These are phyloP conservation scores for Chrysophaeum taylorii DNA, from an alignment of 352 stramenopile genomes.

Conservation along the genomic window DNA sequence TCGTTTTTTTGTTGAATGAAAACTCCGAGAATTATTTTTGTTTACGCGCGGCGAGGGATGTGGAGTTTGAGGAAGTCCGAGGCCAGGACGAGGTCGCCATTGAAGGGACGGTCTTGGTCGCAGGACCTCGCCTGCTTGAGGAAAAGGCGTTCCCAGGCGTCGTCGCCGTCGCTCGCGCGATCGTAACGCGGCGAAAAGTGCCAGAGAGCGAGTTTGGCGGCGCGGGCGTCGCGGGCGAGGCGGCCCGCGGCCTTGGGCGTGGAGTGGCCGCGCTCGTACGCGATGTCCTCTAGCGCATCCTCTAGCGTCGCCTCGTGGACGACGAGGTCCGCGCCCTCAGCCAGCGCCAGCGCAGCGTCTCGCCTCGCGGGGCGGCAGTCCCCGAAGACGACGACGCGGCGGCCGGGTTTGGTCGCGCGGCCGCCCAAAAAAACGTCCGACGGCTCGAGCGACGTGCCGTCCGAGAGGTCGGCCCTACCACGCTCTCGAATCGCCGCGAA, in stretches of 20 bases:
- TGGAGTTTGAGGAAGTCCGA: neutral
- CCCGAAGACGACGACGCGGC: neutral
- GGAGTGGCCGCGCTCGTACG: neutral
- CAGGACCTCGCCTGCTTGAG: neutral
- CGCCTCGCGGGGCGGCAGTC: neutral
- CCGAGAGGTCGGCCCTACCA: neutral
- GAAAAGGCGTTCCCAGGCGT: too few relatives aligned
- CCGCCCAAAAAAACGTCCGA: neutral
- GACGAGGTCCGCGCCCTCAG: neutral
- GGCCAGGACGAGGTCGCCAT: neutral
- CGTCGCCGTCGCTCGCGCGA: too few relatives aligned
- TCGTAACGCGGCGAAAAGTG: slow-evolving; percentile 6
- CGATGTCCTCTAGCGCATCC: neutral
- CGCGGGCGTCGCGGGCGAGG: neutral
- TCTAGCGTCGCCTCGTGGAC: slow-evolving; percentile 3
- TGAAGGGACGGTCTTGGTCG: neutral
- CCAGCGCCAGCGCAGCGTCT: neutral
- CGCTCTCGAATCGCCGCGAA: neutral
- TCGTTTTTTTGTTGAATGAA: too few relatives aligned
- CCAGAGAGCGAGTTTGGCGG: neutral
- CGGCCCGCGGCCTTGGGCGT: neutral
- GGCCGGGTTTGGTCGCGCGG: neutral
- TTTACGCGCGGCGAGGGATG: neutral
- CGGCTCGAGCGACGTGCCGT: neutral
- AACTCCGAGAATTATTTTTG: too few relatives aligned